Evolutionary conservation across 192 early-diverging fungal genomes (phyloP), one percentile per base, ranked within the genome.

Genomic region (Backusella tuberculispora): DNA sequence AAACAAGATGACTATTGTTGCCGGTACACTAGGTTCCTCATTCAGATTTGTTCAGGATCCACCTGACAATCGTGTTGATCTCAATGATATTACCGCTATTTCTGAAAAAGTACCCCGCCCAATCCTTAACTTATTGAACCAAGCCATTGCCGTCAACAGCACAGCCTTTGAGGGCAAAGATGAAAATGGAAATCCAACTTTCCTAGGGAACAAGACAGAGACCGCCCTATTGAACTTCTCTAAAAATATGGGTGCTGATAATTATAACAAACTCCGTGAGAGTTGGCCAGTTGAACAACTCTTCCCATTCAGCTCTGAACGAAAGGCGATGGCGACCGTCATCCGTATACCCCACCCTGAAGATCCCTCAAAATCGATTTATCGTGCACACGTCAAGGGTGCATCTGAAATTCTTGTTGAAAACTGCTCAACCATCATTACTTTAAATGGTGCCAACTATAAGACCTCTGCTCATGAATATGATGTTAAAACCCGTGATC

Each of bases 1-100:
- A 74, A 99, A 99, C 87, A 86, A 89, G 68, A 99, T 99, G 98
- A 95, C 95, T 3, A 95, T 99, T n/a, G 95, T 97, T 34, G 87
- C 91, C 13, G 96, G 96, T 46, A 88, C 90, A 46, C 77, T 98
- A 42, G 93, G 94, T 42, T 83, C 91, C 53, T 87, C 88, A 37
- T 94, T 92, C 72, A 88, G 89, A 45, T 83, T 83, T 63, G 48
- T 80, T 34, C 84, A 82, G 10, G 85, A 90, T 15, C 43, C 83
- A 10, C 85, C 79, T 29, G 73, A 75, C 0, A 68, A 34, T 9
- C 71, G 78, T 38, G 80, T 78, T 38, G 72, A 88, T 43, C 73
- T 88, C 43, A 74, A 89, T 46, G 65, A 79, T n/a, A 81, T 91
- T 14, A 77, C 76, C 6, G 78, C 90, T 40, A 78, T 94, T 2